Percentiles rank a stretch among this genome's conserved stretches.
Evolutionary conservation across 805 yeast species (phyloP).

Genomic region (Kuraishia floccosa): DNA sequence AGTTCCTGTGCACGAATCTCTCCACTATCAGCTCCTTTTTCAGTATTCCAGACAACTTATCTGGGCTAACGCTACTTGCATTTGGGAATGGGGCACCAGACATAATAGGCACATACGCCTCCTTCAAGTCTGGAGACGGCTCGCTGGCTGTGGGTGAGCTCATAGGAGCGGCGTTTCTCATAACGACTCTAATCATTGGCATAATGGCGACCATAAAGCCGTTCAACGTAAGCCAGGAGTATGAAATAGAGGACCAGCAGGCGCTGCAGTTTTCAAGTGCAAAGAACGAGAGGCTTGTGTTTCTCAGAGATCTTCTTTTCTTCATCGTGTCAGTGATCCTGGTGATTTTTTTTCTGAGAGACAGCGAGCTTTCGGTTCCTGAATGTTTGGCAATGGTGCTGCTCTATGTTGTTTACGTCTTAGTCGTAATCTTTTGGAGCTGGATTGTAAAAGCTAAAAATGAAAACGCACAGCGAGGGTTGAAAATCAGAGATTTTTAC

Average conservation of each 20-base stretch:
- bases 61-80: slow-evolving; percentile 83
- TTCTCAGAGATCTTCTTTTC: slow-evolving; percentile 53
- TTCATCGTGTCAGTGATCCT: slow-evolving; percentile 41
- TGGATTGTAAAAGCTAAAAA: slow-evolving; percentile 8
- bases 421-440: slow-evolving; percentile 33
- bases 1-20: slow-evolving; percentile 74
- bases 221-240: slow-evolving; percentile 18
- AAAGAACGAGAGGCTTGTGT: slow-evolving; percentile 27
- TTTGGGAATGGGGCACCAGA: slow-evolving; percentile 94
- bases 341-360: slow-evolving; percentile 34
- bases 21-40: slow-evolving; percentile 54
- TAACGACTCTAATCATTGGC: slow-evolving; percentile 73
- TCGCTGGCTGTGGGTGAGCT: slow-evolving; percentile 82
- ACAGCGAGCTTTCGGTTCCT: slow-evolving; percentile 37
- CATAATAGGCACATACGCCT: slow-evolving; percentile 72
- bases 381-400: slow-evolving; percentile 46
- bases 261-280: slow-evolving; percentile 4
- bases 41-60: slow-evolving; percentile 64
- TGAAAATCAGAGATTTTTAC: background rate
- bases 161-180: slow-evolving; percentile 83
- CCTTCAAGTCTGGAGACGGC: slow-evolving; percentile 57
- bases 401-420: slow-evolving; percentile 52
- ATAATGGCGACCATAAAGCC: slow-evolving; percentile 62
- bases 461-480: background rate
- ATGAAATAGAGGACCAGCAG: slow-evolving; percentile 3